These are phyloP conservation scores for Silybum marianum DNA, from an alignment of 129 eudicot genomes.

Conservation along the genomic window DNA sequence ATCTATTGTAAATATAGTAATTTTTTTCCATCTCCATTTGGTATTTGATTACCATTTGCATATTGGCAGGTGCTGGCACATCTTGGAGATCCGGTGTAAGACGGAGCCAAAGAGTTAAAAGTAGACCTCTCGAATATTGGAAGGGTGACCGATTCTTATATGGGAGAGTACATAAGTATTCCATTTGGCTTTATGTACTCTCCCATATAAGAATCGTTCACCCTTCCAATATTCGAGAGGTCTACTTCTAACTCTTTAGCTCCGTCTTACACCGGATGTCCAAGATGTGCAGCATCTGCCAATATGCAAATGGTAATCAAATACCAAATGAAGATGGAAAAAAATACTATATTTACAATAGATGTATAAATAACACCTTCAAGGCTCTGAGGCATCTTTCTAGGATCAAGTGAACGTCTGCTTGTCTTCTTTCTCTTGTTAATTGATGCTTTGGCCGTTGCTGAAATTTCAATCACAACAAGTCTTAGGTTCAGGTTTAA, in stretches of 20 bases:
- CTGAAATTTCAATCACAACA: too few relatives aligned
- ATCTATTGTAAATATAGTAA: too few relatives aligned
- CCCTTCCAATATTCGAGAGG: conserved; percentile 79
- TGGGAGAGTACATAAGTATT: conserved; percentile 55
- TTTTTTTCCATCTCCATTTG: too few relatives aligned
- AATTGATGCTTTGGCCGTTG: too few relatives aligned
- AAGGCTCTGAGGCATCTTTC: too few relatives aligned
- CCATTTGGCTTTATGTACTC: too few relatives aligned
- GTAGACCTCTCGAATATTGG: conserved; percentile 69
- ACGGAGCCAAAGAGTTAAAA: conserved; percentile 65
- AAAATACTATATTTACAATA: not conserved
- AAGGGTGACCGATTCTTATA: conserved; percentile 69
- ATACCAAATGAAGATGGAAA: not conserved
- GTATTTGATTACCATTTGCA: not conserved
- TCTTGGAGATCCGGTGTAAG: conserved; percentile 55
- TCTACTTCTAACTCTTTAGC: conserved; percentile 64
- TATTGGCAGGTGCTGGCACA: conserved; percentile 54
- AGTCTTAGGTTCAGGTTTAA: too few relatives aligned
- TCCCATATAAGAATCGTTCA: too few relatives aligned
- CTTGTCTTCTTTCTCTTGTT: too few relatives aligned
- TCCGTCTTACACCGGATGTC: conserved; percentile 58
- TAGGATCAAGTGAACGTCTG: too few relatives aligned
- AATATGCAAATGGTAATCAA: not conserved
- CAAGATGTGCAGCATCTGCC: conserved; percentile 53
- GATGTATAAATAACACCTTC: too few relatives aligned